Conservation (phyloP, 106 monocot genomes). For the Triglochin maritima region DNA sequence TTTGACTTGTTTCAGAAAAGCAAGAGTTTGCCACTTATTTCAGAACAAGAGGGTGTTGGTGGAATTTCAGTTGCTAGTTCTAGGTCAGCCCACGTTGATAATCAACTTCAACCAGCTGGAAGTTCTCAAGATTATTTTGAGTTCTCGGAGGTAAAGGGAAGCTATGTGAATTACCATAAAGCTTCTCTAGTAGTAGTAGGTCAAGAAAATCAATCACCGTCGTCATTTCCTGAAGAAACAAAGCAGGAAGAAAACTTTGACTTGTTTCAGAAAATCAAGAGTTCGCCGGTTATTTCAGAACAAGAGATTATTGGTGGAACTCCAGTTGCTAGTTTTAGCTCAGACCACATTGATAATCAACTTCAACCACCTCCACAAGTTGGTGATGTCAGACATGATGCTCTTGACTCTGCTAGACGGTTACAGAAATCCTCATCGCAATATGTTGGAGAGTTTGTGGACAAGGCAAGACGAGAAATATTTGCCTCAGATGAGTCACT, state of each 20-base stretch:
- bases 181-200: not conserved
- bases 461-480: slow-evolving; percentile 20
- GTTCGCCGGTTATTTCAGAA: not conserved
- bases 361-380: slow-evolving; percentile 4
- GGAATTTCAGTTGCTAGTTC: slow-evolving; percentile 12
- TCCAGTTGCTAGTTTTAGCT: slow-evolving; percentile 8
- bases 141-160: not conserved
- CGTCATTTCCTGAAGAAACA: not conserved
- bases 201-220: not conserved
- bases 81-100: not conserved
- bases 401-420: slow-evolving; percentile 28
- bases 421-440: slow-evolving; percentile 31
- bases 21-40: not conserved
- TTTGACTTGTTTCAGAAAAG: not conserved
- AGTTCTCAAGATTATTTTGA: not conserved
- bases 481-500: slow-evolving; percentile 1
- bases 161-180: not conserved
- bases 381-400: slow-evolving; percentile 10
- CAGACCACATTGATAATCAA: not conserved
- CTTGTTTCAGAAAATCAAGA: not conserved
- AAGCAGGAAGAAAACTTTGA: not conserved
- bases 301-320: slow-evolving; percentile 3
- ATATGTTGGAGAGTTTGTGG: slow-evolving; percentile 33
- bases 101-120: slow-evolving; percentile 1
- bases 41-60: slow-evolving; percentile 2